These are phyloP conservation scores for Boletus sp. DNA, from an alignment of 1,284 basidiomycete species.

Conservation along the genomic window DNA sequence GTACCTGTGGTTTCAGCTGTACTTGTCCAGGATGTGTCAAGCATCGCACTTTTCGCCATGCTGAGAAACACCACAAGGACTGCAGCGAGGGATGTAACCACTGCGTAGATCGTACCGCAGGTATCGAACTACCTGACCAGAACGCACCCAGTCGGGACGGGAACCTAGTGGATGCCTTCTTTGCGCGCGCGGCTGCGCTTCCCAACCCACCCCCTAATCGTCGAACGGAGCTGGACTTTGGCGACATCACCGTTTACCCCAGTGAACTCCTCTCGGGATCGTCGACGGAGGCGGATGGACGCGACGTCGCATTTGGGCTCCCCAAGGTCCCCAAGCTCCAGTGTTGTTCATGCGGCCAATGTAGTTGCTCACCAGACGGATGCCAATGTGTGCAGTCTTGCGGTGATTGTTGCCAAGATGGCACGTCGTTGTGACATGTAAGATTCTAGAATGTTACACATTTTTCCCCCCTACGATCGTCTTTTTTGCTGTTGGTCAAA, in stretches of 20 bases:
- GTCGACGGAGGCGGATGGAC: slow-evolving; percentile 30
- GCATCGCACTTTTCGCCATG: slow-evolving; percentile 53
- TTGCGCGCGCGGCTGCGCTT: slow-evolving; percentile 57
- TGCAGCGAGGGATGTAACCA: slow-evolving; percentile 60
- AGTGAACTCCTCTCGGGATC: slow-evolving; percentile 32
- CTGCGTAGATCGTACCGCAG: slow-evolving; percentile 55
- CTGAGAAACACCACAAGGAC: slow-evolving; percentile 42
- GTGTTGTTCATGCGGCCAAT: slow-evolving; percentile 60
- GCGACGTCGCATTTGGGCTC: slow-evolving; percentile 42
- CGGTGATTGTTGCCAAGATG: slow-evolving; percentile 4
- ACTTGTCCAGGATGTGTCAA: slow-evolving; percentile 70
- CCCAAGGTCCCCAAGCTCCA: slow-evolving; percentile 61
- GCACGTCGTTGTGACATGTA: background rate
- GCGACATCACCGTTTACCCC: slow-evolving; percentile 48
- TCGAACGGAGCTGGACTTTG: slow-evolving; percentile 43
- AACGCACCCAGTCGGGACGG: slow-evolving; percentile 14
- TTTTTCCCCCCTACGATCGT: background rate
- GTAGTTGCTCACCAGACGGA: slow-evolving; percentile 39
- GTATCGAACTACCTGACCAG: slow-evolving; percentile 40
- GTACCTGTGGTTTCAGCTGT: slow-evolving; percentile 65
- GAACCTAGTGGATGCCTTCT: slow-evolving; percentile 56
- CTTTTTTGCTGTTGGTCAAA: background rate
- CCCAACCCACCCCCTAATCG: slow-evolving; percentile 50
- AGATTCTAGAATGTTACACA: no score
- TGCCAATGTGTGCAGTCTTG: slow-evolving; percentile 24